These are phyloP conservation scores for Novakomyces olei DNA, from an alignment of 805 yeast genomes.

Conservation along the genomic window DNA sequence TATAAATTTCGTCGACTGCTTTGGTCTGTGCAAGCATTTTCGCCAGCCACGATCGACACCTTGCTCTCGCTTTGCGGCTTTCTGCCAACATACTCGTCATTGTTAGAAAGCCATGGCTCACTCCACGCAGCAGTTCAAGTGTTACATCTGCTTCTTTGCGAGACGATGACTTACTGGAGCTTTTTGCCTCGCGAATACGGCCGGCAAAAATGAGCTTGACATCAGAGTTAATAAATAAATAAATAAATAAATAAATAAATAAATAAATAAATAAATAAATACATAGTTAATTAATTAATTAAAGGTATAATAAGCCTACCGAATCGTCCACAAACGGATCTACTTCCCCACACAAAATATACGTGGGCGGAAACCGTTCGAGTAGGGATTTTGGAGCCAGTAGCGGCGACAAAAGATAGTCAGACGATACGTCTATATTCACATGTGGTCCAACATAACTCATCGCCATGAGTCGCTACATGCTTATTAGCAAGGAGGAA, in stretches of 20 bases:
- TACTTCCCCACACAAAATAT: slow-evolving; percentile 15
- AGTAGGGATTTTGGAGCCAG: slow-evolving; percentile 13
- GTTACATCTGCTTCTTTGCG: slow-evolving; percentile 3
- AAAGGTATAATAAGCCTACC: slow-evolving; percentile 14
- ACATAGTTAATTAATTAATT: slow-evolving; percentile 12
- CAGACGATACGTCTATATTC: slow-evolving; percentile 12
- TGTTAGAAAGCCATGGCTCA: slow-evolving; percentile 14
- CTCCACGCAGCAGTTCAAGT: slow-evolving; percentile 13
- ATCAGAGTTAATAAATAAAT: too few relatives aligned
- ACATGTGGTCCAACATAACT: slow-evolving; percentile 13
- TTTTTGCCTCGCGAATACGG: slow-evolving; percentile 5
- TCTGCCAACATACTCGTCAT: slow-evolving; percentile 13
- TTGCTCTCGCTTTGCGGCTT: slow-evolving; percentile 9
- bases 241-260: too few relatives aligned
- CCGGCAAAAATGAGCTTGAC: too few relatives aligned
- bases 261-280: too few relatives aligned
- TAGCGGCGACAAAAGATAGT: slow-evolving; percentile 13
- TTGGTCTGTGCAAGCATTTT: too few relatives aligned
- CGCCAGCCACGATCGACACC: slow-evolving; percentile 13
- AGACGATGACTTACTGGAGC: slow-evolving; percentile 6
- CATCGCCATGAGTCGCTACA: slow-evolving; percentile 13
- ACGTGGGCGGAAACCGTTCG: slow-evolving; percentile 14
- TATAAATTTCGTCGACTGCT: too few relatives aligned
- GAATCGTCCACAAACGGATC: slow-evolving; percentile 16
- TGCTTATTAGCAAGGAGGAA: too few relatives aligned